Base-by-base conservation (phyloP, 805 yeast species). In the Kazachstania psychrophila region DNA sequence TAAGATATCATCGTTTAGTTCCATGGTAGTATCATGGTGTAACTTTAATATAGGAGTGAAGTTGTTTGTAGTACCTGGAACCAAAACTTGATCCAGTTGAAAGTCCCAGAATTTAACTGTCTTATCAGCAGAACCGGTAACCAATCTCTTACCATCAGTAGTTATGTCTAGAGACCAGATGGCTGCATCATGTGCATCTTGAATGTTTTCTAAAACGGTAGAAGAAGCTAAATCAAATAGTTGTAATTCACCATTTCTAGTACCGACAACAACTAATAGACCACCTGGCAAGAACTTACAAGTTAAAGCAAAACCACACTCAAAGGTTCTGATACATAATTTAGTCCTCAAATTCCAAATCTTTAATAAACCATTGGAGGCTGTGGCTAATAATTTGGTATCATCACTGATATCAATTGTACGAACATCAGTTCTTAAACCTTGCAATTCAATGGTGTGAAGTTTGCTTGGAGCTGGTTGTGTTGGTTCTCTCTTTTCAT, bases 111-210 rank as follows among this genome's bases (percentile, higher is more conserved):
- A 86, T 55, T 85, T 86, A 28, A 89, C 80, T 4, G 74, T 63
- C 55, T 88, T 88, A 59, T 92, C 99, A 27, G 94, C 94, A 23
- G 96, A 89, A 8, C 96, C 98, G 3, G 96, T 83, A 0, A 88
- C 77, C 33, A 92, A 65, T 1, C 79, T 69, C 47, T 75, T 79
- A 12, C 97, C 98, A 60, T 89, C 94, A 11, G 80, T 73, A 2
- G 89, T 75, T 23, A 92, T 56, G 56, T 89, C 96, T 47, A 92
- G 66, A 1, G 95, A 79, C 96, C 96, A 92, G 34, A 92, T 73
- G 1, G 96, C 84, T 20, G 77, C 79, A 8, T 70, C 73, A 53
- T 85, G 95, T 0, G 95, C 96, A 23, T 65, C 72, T 39, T 79
- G 81, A 8, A 82, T 70, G 19, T 75, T 65, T 43, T 79, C 83